Evolutionary conservation across 2,329 filamentous ascomycete genomes (phyloP).

Genomic region (Trichoderma koningiopsis): DNA sequence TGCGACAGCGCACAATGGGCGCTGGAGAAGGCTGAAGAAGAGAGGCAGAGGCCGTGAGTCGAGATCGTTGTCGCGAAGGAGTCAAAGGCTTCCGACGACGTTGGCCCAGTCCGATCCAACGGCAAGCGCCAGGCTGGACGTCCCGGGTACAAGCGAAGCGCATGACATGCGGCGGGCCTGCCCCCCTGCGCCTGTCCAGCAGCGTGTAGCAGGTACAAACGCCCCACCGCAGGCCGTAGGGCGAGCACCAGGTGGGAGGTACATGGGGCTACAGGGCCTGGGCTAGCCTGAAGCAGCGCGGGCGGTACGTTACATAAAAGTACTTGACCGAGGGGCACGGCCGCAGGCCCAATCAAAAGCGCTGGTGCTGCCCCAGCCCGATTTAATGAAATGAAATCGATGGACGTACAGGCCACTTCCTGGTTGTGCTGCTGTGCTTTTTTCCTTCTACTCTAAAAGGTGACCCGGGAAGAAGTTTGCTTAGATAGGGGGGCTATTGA

Average conservation of each 20-base stretch:
- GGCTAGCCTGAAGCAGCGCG: constrained; percentile 18
- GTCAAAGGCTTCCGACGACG: constrained; percentile 5
- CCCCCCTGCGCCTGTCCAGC: constrained; percentile 5
- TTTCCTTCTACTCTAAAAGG: not conserved
- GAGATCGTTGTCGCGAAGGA: constrained; percentile 15
- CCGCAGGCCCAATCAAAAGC: not conserved
- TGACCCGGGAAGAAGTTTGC: not conserved
- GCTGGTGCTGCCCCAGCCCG: not conserved
- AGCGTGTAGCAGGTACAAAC: constrained; percentile 23
- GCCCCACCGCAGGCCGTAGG: constrained; percentile 21
- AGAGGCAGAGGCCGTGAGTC: not conserved
- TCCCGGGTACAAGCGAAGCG: constrained; percentile 25
- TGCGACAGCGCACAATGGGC: constrained; percentile 9
- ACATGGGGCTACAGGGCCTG: constrained; percentile 21
- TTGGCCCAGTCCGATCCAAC: constrained; percentile 11
- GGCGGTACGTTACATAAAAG: constrained; percentile 27
- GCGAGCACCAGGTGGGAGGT: constrained; percentile 20
- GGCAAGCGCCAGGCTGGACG: constrained; percentile 5
- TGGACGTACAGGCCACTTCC: not conserved
- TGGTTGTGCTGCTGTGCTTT: not conserved
- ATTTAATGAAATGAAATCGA: constrained; percentile 4
- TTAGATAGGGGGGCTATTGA: not conserved
- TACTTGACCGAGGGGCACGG: not conserved
- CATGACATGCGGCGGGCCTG: constrained; percentile 19
- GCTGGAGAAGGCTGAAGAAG: not conserved